A percentile compares a stretch with the other conserved stretches of the same genome.
Evolutionary conservation across 2,329 filamentous ascomycete genomes (phyloP).

Genomic region (Aspergillus puulaauensis): DNA sequence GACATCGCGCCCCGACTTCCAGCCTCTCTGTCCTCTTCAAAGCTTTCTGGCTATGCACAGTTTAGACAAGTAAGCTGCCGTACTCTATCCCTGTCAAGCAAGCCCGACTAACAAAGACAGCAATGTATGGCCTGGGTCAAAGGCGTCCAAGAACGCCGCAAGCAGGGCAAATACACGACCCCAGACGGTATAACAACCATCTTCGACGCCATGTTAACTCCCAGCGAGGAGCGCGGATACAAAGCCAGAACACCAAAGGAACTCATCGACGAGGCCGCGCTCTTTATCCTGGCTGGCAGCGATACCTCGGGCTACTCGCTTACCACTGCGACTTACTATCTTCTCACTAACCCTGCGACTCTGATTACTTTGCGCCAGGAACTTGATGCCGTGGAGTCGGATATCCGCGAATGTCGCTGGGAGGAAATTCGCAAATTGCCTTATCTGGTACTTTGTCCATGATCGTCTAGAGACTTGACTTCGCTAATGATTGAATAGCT

Average conservation of each 20-base stretch:
- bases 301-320: slow-evolving; percentile 55
- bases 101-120: too few relatives aligned
- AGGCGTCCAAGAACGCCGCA: too few relatives aligned
- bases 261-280: not conserved
- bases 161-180: not conserved
- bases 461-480: rapidly evolving
- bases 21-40: too few relatives aligned
- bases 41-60: too few relatives aligned
- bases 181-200: not conserved
- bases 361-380: not conserved
- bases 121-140: too few relatives aligned
- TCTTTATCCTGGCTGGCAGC: slow-evolving; percentile 43
- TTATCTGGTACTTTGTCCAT: not conserved
- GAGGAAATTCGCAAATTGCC: not conserved
- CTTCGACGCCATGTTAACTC: not conserved
- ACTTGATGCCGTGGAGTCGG: not conserved
- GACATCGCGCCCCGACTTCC: too few relatives aligned
- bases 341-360: not conserved
- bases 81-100: too few relatives aligned
- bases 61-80: too few relatives aligned
- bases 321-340: slow-evolving; percentile 48
- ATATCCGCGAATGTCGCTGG: not conserved
- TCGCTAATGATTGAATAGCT: too few relatives aligned
- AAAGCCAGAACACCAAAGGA: not conserved
- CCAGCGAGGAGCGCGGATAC: not conserved